These are phyloP conservation scores for Penicillium sp. DNA, from an alignment of 2,329 filamentous ascomycete genomes.

Conservation along the genomic window DNA sequence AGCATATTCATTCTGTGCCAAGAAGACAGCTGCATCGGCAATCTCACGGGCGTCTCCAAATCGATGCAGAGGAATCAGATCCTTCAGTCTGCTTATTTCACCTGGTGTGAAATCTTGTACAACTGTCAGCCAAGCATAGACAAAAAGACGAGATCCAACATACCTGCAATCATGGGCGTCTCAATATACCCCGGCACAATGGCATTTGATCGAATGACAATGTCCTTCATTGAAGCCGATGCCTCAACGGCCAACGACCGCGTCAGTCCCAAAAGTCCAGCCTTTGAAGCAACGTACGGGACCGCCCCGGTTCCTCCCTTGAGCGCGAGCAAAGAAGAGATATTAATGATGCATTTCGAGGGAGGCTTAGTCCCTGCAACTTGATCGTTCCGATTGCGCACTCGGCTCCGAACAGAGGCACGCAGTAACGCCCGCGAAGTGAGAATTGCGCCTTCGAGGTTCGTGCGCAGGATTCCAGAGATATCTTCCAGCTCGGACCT, in stretches of 20 bases:
- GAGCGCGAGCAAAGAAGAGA: conserved; percentile 69
- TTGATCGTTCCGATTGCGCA: conserved; percentile 21
- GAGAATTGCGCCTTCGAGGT: conserved; percentile 54
- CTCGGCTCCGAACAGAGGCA: conserved; percentile 32
- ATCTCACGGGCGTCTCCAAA: conserved; percentile 68
- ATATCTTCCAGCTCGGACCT: conserved; percentile 52
- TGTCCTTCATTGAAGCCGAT: conserved; percentile 55
- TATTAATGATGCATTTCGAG: conserved; percentile 74
- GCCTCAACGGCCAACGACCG: conserved; percentile 36
- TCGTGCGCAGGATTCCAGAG: conserved; percentile 61
- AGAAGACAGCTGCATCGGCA: conserved; percentile 75
- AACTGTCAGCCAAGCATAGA: not conserved
- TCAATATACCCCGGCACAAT: conserved; percentile 79
- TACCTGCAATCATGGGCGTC: conserved; percentile 74
- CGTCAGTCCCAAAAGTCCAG: conserved; percentile 65
- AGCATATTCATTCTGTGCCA: conserved; percentile 73
- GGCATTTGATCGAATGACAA: conserved; percentile 69
- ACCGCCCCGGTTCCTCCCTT: conserved; percentile 67
- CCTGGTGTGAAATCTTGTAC: conserved; percentile 43
- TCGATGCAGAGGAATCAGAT: conserved; percentile 61
- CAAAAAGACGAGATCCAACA: not conserved
- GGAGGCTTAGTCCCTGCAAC: conserved; percentile 49
- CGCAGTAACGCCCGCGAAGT: conserved; percentile 40
- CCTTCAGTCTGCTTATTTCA: conserved; percentile 30
- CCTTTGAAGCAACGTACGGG: conserved; percentile 75